These are phyloP conservation scores for Umbelopsis sp. DNA, from an alignment of 192 early-diverging fungal genomes.

Conservation along the genomic window DNA sequence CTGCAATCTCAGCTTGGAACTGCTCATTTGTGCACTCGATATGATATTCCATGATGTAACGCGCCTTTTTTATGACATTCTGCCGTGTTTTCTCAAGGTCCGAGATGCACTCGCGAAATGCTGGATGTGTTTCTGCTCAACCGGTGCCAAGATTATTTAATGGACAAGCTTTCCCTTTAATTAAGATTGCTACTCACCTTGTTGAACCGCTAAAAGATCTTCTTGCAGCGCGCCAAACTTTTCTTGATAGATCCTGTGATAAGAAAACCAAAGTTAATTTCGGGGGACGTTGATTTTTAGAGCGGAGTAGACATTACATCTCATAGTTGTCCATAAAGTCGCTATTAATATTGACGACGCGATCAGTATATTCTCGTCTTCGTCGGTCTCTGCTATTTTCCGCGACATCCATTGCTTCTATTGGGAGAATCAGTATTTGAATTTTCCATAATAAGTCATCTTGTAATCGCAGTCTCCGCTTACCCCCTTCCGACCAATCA, in stretches of 20 bases:
- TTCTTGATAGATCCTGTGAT: neutral
- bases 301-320: neutral
- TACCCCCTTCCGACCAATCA: conserved; percentile 21
- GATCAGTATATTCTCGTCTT: conserved; percentile 16
- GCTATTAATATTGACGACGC: conserved; percentile 13
- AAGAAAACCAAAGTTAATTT: neutral
- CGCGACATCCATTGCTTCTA: neutral
- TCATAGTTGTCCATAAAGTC: conserved; percentile 17
- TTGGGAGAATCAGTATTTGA: neutral
- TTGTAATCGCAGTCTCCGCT: neutral
- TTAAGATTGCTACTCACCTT: neutral
- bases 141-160: neutral
- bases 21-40: conserved; percentile 6
- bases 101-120: neutral
- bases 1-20: conserved; percentile 6
- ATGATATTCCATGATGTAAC: conserved; percentile 13
- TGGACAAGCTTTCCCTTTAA: neutral
- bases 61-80: neutral
- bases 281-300: neutral
- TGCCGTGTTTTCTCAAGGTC: conserved; percentile 4
- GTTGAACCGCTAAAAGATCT: conserved; percentile 2
- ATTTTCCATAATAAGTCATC: neutral
- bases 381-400: conserved; percentile 1
- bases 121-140: neutral
- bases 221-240: conserved; percentile 5